A percentile compares a stretch with the other conserved stretches of the same genome.
phyloP scores from a whole-genome alignment of 768 basidiomycete species.

The Sarcomyxa edulis region DNA sequence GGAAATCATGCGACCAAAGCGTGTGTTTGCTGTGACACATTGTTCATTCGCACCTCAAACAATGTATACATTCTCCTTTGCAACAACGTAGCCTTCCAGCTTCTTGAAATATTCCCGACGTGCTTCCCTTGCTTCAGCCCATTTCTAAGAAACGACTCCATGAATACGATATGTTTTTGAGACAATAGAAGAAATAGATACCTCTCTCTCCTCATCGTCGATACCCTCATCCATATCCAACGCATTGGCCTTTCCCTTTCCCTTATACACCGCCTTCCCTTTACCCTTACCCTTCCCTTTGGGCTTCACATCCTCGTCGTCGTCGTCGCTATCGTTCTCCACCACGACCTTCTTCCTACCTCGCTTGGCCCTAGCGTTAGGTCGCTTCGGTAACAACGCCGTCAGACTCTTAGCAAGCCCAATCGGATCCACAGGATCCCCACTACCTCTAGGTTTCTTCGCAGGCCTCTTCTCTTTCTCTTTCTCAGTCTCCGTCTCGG shows the following conservation, averaged over 20 bases:
- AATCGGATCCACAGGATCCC: no score
- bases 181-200: conserved; percentile 9
- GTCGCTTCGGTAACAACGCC: conserved; percentile 4
- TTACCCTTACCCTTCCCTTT: no score
- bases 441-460: no score
- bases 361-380: conserved; percentile 6
- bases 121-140: conserved; percentile 41
- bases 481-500: conserved; percentile 14
- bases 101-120: conserved; percentile 50
- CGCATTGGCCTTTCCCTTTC: conserved; percentile 3
- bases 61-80: conserved; percentile 55
- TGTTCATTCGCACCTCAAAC: no score
- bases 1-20: no score
- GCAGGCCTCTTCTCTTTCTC: conserved; percentile 7
- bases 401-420: conserved; percentile 9
- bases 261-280: conserved; percentile 8
- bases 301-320: conserved; percentile 12
- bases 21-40: no score
- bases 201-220: conserved; percentile 11
- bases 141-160: conserved; percentile 22
- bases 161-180: neutral
- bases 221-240: conserved; percentile 6
- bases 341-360: conserved; percentile 5
- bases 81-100: conserved; percentile 46
- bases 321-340: no score